Evolutionary conservation across 2,329 filamentous ascomycete genomes (phyloP), one percentile per base, ranked within the genome.

Genomic region (Claviceps fusiformis): DNA sequence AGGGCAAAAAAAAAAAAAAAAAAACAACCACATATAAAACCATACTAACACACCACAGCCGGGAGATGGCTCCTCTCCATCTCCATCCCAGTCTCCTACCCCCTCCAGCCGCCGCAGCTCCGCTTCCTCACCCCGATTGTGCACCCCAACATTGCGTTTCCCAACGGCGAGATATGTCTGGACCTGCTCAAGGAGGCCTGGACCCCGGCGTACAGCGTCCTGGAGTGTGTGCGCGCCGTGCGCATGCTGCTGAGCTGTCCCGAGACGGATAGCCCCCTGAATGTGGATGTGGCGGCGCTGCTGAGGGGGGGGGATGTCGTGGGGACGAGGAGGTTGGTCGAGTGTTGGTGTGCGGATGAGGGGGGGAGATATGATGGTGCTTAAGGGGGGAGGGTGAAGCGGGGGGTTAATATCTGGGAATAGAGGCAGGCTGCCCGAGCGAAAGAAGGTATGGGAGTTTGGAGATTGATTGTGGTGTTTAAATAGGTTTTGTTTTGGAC

Each of bases 111-210:
- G 1, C 93, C 93, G 1, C 78, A 75, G 45, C 85, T 98, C 61
- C 76, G 72, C 56, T 98, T 98, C 73, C 73, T 77, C n/a, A 98
- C 90, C 41, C 82, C 83, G 59, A 82, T 95, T 61, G 87, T 89
- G 64, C 90, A 95, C 73, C 84, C 91, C 50, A 96, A 96, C 70
- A 82, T 82, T 37, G 74, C 75, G 53, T 74, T 80, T 59, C 63
- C 77, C 62, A 90, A 82, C 2, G 93, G 93, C 62, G 91, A 96
- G 71, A 93, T 98, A 66, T 98, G 93, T 69, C 81, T 97, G 33
- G 93, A 96, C 66, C 78, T 97, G 59, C 77, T 98, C 57, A 79
- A 79, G 65, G 79, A 85, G 55, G 79, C 79, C 19, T 97, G 92
- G 92, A 86, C 87, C 57, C 88, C 91, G 1, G 83, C 89, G 19